Conservation (phyloP, 495 filamentous ascomycete species). For the Oleoguttula mirabilis region DNA sequence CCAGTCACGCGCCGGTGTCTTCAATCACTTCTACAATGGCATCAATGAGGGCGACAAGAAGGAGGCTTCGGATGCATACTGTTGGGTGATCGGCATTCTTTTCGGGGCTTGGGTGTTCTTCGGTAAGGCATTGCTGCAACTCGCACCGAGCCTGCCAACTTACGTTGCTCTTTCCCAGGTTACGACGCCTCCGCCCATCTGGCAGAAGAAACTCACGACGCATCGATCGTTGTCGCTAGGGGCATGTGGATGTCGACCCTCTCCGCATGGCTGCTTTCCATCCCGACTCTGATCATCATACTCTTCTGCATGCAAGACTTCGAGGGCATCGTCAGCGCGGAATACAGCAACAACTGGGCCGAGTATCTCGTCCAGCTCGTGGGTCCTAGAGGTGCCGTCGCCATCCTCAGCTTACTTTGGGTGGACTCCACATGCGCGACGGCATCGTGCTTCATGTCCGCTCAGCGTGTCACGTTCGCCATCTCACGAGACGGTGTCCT, state of each 20-base stretch:
- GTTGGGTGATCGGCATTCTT: slow-evolving; percentile 5
- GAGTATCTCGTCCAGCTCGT: slow-evolving; percentile 29
- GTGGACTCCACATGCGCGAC: slow-evolving; percentile 27
- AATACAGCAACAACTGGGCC: slow-evolving; percentile 28
- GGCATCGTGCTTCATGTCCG: slow-evolving; percentile 27
- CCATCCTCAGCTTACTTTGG: slow-evolving; percentile 25
- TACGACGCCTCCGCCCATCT: slow-evolving; percentile 19
- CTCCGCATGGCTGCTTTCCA: slow-evolving; percentile 25
- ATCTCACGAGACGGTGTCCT: slow-evolving; percentile 28
- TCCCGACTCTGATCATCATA: slow-evolving; percentile 27
- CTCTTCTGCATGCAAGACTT: slow-evolving; percentile 27
- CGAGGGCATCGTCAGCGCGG: slow-evolving; percentile 19
- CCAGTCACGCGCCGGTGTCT: slow-evolving; percentile 2
- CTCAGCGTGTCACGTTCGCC: slow-evolving; percentile 30
- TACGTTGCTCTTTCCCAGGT: too few species aligned
- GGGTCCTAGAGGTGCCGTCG: slow-evolving; percentile 23
- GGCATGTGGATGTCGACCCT: slow-evolving; percentile 30
- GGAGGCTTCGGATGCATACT: neutral
- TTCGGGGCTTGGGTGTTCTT: slow-evolving; percentile 9
- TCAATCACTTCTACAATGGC: slow-evolving; percentile 10
- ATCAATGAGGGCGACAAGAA: slow-evolving; percentile 6
- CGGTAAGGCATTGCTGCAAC: neutral
- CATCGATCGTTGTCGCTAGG: slow-evolving; percentile 21
- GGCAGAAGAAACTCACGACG: slow-evolving; percentile 19
- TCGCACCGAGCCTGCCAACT: too few species aligned